A percentile compares a stretch with the other conserved stretches of the same genome.
Conservation (phyloP, 2,329 filamentous ascomycete genomes). For the Diaporthe velutina region DNA sequence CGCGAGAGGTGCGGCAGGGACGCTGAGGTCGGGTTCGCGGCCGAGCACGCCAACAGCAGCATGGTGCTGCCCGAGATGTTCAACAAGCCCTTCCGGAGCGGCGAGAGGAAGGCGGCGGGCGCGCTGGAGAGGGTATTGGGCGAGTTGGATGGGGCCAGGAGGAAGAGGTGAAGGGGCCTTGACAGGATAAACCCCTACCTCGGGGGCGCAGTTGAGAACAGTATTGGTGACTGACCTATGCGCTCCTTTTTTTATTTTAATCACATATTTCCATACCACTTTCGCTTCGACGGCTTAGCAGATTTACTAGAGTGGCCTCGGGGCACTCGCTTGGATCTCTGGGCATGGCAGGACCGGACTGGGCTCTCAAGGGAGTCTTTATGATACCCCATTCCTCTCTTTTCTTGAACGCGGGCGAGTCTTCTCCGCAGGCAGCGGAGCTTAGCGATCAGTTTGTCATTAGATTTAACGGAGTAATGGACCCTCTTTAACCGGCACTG, state of each 20-base stretch:
- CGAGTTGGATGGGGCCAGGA: slow-evolving; percentile 61
- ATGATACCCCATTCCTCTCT: slow-evolving; percentile 38
- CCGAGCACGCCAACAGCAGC: slow-evolving; percentile 81
- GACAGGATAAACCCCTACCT: background rate
- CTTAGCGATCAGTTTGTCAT: slow-evolving; percentile 10
- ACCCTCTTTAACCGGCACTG: background rate
- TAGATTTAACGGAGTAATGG: slow-evolving; percentile 13
- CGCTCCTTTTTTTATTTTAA: slow-evolving; percentile 39
- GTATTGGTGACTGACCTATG: slow-evolving; percentile 11
- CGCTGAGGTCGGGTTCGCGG: slow-evolving; percentile 78
- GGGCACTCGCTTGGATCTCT: slow-evolving; percentile 19
- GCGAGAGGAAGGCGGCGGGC: slow-evolving; percentile 69
- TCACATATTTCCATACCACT: slow-evolving; percentile 36
- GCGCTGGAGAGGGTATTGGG: slow-evolving; percentile 64
- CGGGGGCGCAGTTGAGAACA: background rate
- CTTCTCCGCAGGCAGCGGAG: background rate
- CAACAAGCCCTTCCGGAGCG: slow-evolving; percentile 70
- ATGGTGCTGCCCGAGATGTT: slow-evolving; percentile 74
- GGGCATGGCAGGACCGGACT: slow-evolving; percentile 23
- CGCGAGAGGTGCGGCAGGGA: slow-evolving; percentile 77
- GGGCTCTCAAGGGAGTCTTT: slow-evolving; percentile 20
- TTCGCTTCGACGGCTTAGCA: slow-evolving; percentile 32
- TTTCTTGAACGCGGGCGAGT: slow-evolving; percentile 31
- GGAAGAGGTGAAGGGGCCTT: slow-evolving; percentile 57
- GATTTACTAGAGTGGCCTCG: background rate